These are phyloP conservation scores for Quercus bicolor DNA, from an alignment of 306 rosid genomes.

Conservation along the genomic window DNA sequence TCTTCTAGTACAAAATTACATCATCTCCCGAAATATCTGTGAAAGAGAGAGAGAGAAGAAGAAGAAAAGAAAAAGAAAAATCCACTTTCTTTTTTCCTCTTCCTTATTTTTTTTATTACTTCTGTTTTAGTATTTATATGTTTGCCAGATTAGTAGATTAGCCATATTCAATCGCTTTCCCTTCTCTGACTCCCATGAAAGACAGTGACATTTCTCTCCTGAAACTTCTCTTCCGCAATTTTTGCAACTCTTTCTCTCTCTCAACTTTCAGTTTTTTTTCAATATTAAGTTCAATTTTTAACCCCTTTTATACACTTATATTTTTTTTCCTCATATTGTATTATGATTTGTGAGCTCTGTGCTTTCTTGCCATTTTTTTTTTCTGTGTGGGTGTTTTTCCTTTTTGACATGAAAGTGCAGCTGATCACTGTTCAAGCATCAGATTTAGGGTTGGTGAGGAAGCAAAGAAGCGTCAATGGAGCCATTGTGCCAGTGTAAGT, in stretches of 20 bases:
- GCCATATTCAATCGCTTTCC: constrained; percentile 64
- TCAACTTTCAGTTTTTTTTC: background rate
- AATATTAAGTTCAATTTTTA: no score
- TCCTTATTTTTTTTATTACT: constrained; percentile 7
- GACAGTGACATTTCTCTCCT: constrained; percentile 53
- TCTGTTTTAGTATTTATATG: constrained; percentile 24
- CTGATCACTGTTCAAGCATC: constrained; percentile 22
- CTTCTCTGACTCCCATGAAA: constrained; percentile 60
- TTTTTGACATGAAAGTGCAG: background rate
- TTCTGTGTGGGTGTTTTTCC: constrained; percentile 9
- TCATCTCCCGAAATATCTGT: constrained; percentile 1
- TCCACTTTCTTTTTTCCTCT: background rate
- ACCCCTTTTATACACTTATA: no score
- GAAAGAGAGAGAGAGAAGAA: background rate
- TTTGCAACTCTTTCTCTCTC: constrained; percentile 23
- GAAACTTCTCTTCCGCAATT: constrained; percentile 43
- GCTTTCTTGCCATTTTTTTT: background rate
- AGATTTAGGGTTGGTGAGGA: constrained; percentile 12
- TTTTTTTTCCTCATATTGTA: background rate
- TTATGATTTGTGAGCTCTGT: background rate
- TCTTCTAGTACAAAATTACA: constrained; percentile 1
- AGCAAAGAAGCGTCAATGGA: background rate
- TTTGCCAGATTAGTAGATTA: constrained; percentile 49
- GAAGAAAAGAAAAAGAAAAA: background rate
- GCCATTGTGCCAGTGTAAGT: background rate